These are phyloP conservation scores for Sicyos baderoa DNA, from an alignment of 306 rosid genomes.

Conservation along the genomic window DNA sequence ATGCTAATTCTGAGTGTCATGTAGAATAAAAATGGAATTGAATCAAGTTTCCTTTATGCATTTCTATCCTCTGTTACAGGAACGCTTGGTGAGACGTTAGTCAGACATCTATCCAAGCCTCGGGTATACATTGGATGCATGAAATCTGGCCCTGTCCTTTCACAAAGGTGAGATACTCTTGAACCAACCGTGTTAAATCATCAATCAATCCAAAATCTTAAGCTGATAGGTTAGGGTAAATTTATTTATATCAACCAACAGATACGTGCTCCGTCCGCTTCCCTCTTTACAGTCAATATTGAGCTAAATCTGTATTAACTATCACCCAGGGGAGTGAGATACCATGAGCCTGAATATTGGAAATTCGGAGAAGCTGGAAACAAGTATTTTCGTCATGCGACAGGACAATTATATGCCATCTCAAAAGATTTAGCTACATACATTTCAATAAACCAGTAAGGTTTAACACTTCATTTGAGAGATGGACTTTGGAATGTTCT, in stretches of 20 bases:
- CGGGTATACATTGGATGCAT: conserved; percentile 95
- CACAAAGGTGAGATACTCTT: conserved; percentile 54
- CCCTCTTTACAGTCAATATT: conserved; percentile 11
- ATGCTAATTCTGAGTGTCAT: conserved; percentile 12
- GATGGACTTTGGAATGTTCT: not conserved
- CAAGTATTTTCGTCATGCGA: conserved; percentile 97
- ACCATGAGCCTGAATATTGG: conserved; percentile 96
- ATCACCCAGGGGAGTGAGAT: conserved; percentile 82
- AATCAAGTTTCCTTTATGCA: not conserved
- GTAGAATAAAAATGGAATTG: not conserved
- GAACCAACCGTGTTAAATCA: no score
- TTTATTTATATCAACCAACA: no score
- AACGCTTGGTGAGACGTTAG: conserved; percentile 84
- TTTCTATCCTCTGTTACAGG: conserved; percentile 36
- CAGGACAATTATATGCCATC: conserved; percentile 91
- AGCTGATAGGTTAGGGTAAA: no score
- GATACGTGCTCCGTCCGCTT: not conserved
- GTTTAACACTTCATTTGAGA: conserved; percentile 2
- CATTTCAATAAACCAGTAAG: conserved; percentile 83
- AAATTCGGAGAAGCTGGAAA: conserved; percentile 94
- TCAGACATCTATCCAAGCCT: conserved; percentile 66
- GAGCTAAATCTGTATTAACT: conserved; percentile 10
- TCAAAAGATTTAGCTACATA: conserved; percentile 86
- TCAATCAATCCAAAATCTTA: no score
- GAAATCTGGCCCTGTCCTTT: conserved; percentile 97